Evolutionary conservation across 75 land plant genomes (phyloP).

Genomic region (Ceratopteris richardii): DNA sequence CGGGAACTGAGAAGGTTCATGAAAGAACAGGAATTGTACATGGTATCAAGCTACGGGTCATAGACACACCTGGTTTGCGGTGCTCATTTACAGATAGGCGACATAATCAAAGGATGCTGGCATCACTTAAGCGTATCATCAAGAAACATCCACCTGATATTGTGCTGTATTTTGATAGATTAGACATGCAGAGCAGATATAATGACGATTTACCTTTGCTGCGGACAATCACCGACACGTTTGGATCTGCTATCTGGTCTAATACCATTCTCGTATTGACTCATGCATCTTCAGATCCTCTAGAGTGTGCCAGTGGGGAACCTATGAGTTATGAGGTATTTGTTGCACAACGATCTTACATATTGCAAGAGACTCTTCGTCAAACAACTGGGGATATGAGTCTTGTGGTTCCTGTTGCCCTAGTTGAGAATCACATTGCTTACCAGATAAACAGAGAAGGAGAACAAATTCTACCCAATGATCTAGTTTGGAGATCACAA

Average conservation of each 20-base stretch:
- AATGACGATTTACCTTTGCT: constrained; percentile 83
- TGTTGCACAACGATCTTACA: constrained; percentile 84
- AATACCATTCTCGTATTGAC: constrained; percentile 86
- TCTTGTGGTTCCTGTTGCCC: constrained; percentile 81
- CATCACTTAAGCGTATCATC: constrained; percentile 52
- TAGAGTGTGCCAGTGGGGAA: constrained; percentile 82
- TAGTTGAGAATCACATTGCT: constrained; percentile 85
- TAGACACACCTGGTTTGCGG: constrained; percentile 83
- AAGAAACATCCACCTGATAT: constrained; percentile 80
- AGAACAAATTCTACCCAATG: constrained; percentile 80
- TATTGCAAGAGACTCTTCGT: constrained; percentile 76
- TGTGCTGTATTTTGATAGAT: constrained; percentile 82
- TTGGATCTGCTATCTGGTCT: constrained; percentile 82
- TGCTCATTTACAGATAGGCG: constrained; percentile 52
- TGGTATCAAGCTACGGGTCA: constrained; percentile 66
- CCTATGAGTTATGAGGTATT: constrained; percentile 80
- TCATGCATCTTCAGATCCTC: constrained; percentile 90
- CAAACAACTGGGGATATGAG: constrained; percentile 93
- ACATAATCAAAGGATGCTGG: constrained; percentile 41
- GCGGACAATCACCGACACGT: constrained; percentile 45
- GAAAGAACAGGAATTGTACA: constrained; percentile 68
- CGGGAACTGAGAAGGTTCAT: constrained; percentile 51
- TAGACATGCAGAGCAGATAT: constrained; percentile 79
- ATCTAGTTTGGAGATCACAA: constrained; percentile 79
- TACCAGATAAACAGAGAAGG: constrained; percentile 73